Conservation (phyloP, 352 stramenopile genomes). For the Globisporangium camurandrum region DNA sequence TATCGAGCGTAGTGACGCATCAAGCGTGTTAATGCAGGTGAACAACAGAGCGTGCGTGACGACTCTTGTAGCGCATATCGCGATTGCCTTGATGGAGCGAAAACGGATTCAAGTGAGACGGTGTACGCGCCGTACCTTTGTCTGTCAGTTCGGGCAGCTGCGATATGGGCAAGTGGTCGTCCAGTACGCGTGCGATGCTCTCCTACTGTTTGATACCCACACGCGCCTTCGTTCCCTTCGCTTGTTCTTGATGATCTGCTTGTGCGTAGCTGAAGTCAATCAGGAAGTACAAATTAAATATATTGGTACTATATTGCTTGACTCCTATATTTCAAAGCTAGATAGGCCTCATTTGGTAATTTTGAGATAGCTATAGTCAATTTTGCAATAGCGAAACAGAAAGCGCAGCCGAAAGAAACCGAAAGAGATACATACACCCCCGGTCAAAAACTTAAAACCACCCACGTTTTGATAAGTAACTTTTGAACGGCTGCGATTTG, state of each 20-base stretch:
- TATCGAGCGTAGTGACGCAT: neutral
- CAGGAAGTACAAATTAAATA: neutral
- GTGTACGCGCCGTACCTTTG: constrained; percentile 2
- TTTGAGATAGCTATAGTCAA: too few species aligned
- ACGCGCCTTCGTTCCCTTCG: neutral
- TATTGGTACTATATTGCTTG: neutral
- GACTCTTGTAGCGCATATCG: too few species aligned
- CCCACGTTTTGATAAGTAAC: too few species aligned
- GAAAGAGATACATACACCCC: too few species aligned
- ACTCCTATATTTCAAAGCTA: too few species aligned
- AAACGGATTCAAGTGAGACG: neutral
- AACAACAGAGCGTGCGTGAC: neutral
- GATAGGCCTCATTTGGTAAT: too few species aligned
- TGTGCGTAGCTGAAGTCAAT: too few species aligned
- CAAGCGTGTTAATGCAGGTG: neutral
- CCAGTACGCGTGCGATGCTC: neutral
- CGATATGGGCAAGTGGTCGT: constrained; percentile 2
- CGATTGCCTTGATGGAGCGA: neutral
- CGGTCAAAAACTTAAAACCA: too few species aligned
- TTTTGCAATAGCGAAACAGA: too few species aligned
- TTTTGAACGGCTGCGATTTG: too few species aligned
- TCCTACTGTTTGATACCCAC: neutral
- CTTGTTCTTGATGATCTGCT: neutral
- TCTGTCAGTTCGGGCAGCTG: neutral
- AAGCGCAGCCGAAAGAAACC: too few species aligned